These are phyloP conservation scores for Schizonepeta tenuifolia DNA, from an alignment of 257 asterid species.

Conservation along the genomic window DNA sequence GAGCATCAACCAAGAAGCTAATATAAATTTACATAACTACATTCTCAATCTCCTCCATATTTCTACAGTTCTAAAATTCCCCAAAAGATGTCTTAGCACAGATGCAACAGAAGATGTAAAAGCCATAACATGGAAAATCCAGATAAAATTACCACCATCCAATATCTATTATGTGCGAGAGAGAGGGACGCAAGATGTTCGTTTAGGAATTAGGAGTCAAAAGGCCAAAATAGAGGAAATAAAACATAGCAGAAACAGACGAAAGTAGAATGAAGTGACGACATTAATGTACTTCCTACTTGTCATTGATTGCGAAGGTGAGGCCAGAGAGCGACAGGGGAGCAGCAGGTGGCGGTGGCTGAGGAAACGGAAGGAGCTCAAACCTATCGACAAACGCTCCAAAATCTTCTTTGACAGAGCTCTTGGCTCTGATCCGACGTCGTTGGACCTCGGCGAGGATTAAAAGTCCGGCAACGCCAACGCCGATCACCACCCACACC, in stretches of 20 bases:
- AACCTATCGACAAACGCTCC: slow-evolving; percentile 83
- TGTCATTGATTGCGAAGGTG: slow-evolving; percentile 79
- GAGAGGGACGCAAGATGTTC: not conserved
- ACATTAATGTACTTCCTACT: slow-evolving; percentile 40
- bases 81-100: no score
- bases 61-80: no score
- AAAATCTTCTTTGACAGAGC: slow-evolving; percentile 61
- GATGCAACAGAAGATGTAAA: no score
- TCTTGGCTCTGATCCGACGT: slow-evolving; percentile 60
- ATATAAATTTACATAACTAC: not conserved
- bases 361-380: slow-evolving; percentile 77
- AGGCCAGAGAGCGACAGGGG: slow-evolving; percentile 68
- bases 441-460: slow-evolving; percentile 83
- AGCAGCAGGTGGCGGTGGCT: slow-evolving; percentile 94
- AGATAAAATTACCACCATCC: not conserved
- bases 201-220: no score
- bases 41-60: no score
- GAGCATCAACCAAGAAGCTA: not conserved
- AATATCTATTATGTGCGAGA: not conserved
- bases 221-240: no score
- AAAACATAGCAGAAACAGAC: not conserved
- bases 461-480: slow-evolving; percentile 78
- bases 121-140: not conserved
- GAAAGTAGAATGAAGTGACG: slow-evolving; percentile 6
- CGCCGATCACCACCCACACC: slow-evolving; percentile 82